Percentiles rank a stretch among this genome's conserved stretches.
These are phyloP conservation scores for Parafenestella ontariensis DNA, from an alignment of 2,329 filamentous ascomycete genomes.

Conservation along the genomic window DNA sequence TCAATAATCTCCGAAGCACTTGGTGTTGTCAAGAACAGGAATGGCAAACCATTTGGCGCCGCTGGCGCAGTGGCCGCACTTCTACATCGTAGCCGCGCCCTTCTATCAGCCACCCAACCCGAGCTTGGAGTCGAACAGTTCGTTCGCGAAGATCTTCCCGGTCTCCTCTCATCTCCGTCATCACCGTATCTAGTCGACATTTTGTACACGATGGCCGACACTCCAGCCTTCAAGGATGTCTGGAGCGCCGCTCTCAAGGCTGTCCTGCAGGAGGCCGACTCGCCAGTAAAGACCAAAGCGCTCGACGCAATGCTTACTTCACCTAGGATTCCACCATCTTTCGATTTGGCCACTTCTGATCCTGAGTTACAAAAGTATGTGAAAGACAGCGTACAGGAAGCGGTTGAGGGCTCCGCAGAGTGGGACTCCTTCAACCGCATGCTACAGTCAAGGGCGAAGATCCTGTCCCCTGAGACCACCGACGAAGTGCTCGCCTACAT, in stretches of 20 bases:
- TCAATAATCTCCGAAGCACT: constrained; percentile 59
- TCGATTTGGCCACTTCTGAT: constrained; percentile 46
- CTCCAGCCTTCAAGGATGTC: constrained; percentile 35
- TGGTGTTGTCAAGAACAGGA: constrained; percentile 58
- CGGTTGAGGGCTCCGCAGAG: constrained; percentile 41
- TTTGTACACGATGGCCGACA: constrained; percentile 59
- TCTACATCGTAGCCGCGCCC: constrained; percentile 53
- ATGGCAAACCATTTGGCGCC: constrained; percentile 72
- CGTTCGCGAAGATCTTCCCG: constrained; percentile 62
- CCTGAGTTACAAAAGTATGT: constrained; percentile 47
- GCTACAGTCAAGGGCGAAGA: constrained; percentile 41
- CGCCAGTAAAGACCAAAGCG: constrained; percentile 33
- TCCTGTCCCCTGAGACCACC: constrained; percentile 45
- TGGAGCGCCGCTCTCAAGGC: constrained; percentile 44
- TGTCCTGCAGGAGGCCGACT: constrained; percentile 35
- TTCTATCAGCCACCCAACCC: constrained; percentile 53
- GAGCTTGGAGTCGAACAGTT: constrained; percentile 53
- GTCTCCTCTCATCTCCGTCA: constrained; percentile 72
- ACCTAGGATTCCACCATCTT: constrained; percentile 43
- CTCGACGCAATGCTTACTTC: constrained; percentile 46
- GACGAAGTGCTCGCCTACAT: constrained; percentile 49
- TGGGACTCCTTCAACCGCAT: constrained; percentile 49
- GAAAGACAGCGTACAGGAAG: constrained; percentile 33
- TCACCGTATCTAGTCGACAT: constrained; percentile 70
- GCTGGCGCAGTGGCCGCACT: constrained; percentile 64